Conservation (phyloP, 352 stramenopile species). For the Aphanomyces euteiches region DNA sequence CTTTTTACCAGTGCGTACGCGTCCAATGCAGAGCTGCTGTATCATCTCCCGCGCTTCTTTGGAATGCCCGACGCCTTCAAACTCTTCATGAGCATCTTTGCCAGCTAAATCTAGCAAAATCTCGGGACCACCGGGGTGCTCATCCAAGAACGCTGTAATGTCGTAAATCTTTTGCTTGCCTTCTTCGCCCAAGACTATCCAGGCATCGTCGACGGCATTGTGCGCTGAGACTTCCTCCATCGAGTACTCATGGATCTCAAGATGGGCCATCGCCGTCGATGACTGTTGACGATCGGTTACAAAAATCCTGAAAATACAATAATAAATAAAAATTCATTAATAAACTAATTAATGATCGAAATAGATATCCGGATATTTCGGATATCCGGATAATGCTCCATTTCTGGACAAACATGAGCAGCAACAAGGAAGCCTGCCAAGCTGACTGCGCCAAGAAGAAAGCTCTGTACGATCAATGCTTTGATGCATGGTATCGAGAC, state of each 20-base stretch:
- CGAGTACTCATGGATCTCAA: conserved; percentile 72
- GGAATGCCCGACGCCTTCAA: conserved; percentile 98
- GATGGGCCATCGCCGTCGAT: conserved; percentile 14
- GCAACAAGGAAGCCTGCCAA: background rate
- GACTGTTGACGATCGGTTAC: too few species aligned
- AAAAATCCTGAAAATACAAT: background rate
- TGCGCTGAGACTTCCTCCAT: conserved; percentile 90
- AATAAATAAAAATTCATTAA: conserved; percentile 6
- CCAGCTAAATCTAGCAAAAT: conserved; percentile 95
- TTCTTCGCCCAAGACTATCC: conserved; percentile 74
- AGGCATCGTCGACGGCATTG: conserved; percentile 76
- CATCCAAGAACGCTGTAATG: conserved; percentile 96
- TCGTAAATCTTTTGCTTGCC: conserved; percentile 94
- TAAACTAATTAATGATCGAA: conserved; percentile 3
- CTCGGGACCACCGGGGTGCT: conserved; percentile 98
- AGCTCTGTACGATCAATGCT: conserved; percentile 68
- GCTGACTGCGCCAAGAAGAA: conserved; percentile 25
- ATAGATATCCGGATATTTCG: background rate
- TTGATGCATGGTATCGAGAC: conserved; percentile 84
- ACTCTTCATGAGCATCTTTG: conserved; percentile 90
- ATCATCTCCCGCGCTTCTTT: conserved; percentile 93
- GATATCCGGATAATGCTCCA: background rate
- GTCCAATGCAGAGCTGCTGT: conserved; percentile 89
- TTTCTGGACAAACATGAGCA: background rate
- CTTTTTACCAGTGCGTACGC: conserved; percentile 75